Percentiles rank a stretch among this genome's conserved stretches.
These are phyloP conservation scores for Heritiera littoralis DNA, from an alignment of 345 rosid genomes.

Conservation along the genomic window DNA sequence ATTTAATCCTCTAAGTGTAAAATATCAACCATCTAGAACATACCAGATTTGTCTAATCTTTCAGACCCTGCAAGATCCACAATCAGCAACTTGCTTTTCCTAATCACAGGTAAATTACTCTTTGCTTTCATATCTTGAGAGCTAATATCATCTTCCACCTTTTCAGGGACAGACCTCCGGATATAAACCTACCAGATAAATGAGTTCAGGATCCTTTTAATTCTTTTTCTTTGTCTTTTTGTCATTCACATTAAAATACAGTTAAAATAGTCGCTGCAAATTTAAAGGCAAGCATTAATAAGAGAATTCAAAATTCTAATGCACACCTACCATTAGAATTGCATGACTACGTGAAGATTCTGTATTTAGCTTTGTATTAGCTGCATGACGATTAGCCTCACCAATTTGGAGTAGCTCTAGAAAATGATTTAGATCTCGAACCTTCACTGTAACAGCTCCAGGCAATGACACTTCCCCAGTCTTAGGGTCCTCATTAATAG, in stretches of 20 bases:
- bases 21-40: conserved; percentile 8
- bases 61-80: conserved; percentile 99
- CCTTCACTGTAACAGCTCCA: conserved; percentile 58
- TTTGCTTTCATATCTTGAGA: conserved; percentile 29
- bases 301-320: conserved; percentile 16
- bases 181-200: conserved; percentile 55
- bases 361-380: conserved; percentile 86
- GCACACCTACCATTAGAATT: conserved; percentile 66
- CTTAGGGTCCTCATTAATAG: conserved; percentile 76
- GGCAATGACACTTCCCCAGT: conserved; percentile 83
- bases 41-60: conserved; percentile 93
- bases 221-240: background rate
- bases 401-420: conserved; percentile 76
- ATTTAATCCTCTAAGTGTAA: background rate
- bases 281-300: conserved; percentile 13
- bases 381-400: conserved; percentile 82
- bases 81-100: conserved; percentile 90
- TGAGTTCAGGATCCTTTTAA: background rate
- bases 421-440: conserved; percentile 71
- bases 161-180: conserved; percentile 58
- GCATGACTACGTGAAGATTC: conserved; percentile 99
- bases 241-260: background rate
- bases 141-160: conserved; percentile 39
- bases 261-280: background rate
- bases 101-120: conserved; percentile 45